phyloP scores from a whole-genome alignment of 2,329 filamentous ascomycete genomes.

The Trichoderma sp. region DNA sequence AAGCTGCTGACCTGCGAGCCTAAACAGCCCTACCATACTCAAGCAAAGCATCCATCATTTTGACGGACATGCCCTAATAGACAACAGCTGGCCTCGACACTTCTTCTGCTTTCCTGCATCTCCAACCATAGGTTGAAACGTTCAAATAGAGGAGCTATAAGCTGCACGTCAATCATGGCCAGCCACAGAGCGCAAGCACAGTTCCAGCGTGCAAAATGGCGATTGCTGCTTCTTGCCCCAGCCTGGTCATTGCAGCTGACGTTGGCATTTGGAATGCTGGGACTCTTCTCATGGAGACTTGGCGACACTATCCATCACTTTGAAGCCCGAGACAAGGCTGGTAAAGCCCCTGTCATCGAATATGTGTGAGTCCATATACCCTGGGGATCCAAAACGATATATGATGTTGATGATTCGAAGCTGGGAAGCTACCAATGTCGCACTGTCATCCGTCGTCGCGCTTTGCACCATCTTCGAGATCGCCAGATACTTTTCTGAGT shows the following conservation, averaged over 20 bases:
- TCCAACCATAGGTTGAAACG: not conserved
- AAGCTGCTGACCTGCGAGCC: slow-evolving; percentile 6
- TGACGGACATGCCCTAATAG: not conserved
- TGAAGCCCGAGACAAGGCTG: slow-evolving; percentile 40
- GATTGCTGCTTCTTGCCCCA: slow-evolving; percentile 46
- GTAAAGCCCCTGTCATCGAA: slow-evolving; percentile 45
- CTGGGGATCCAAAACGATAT: not conserved
- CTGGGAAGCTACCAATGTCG: slow-evolving; percentile 55
- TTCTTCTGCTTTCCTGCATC: not conserved
- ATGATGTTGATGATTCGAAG: slow-evolving; percentile 32
- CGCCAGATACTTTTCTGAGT: slow-evolving; percentile 46
- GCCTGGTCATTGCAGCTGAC: slow-evolving; percentile 50
- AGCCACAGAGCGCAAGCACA: slow-evolving; percentile 51
- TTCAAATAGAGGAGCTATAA: slow-evolving; percentile 1
- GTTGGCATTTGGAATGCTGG: slow-evolving; percentile 47
- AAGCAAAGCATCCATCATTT: not conserved
- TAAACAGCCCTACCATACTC: slow-evolving; percentile 12
- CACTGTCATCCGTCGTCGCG: slow-evolving; percentile 47
- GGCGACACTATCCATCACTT: slow-evolving; percentile 46
- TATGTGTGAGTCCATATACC: slow-evolving; percentile 45
- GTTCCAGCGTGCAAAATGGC: slow-evolving; percentile 53
- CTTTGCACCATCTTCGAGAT: slow-evolving; percentile 49
- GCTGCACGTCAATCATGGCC: slow-evolving; percentile 30
- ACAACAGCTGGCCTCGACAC: slow-evolving; percentile 2
- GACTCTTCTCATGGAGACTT: slow-evolving; percentile 53